phyloP scores from a whole-genome alignment of 2,329 filamentous ascomycete genomes.

The Pseudogymnoascus sp. region DNA sequence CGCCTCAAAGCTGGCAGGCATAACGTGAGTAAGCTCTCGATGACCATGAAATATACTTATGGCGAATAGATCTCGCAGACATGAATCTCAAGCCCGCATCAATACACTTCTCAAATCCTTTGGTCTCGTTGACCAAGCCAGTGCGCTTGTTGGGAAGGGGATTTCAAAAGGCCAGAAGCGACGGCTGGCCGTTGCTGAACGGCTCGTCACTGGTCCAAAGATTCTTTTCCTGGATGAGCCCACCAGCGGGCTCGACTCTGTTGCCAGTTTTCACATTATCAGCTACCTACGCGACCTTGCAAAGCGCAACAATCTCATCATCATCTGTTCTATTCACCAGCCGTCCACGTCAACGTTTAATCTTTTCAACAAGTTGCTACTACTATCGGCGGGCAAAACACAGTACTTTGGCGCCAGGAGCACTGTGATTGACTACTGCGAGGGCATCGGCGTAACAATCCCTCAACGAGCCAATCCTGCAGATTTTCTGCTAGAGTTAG shows the following conservation, averaged over 20 bases:
- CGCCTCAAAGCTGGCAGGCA: slow-evolving; percentile 31
- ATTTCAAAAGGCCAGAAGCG: slow-evolving; percentile 77
- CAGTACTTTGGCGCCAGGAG: background rate
- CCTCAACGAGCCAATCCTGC: slow-evolving; percentile 67
- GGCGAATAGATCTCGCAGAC: background rate
- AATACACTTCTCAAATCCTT: background rate
- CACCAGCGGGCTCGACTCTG: slow-evolving; percentile 56
- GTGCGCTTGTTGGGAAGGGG: slow-evolving; percentile 73
- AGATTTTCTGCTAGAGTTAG: slow-evolving; percentile 66
- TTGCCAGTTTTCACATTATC: slow-evolving; percentile 70
- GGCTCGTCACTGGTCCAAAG: slow-evolving; percentile 40
- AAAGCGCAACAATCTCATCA: slow-evolving; percentile 61
- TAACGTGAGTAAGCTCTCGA: slow-evolving; percentile 34
- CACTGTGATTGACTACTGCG: background rate
- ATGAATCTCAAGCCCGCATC: background rate
- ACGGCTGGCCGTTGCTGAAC: slow-evolving; percentile 55
- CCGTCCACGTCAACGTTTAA: slow-evolving; percentile 69
- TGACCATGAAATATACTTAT: background rate
- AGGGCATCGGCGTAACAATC: slow-evolving; percentile 27
- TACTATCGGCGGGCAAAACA: background rate
- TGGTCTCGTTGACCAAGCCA: background rate
- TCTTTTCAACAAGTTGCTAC: slow-evolving; percentile 66
- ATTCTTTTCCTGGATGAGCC: slow-evolving; percentile 58
- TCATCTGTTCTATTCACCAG: slow-evolving; percentile 74
- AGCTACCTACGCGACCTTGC: slow-evolving; percentile 62